Base-by-base conservation (phyloP, 1,284 basidiomycete genomes). In the Melampsora americana region DNA sequence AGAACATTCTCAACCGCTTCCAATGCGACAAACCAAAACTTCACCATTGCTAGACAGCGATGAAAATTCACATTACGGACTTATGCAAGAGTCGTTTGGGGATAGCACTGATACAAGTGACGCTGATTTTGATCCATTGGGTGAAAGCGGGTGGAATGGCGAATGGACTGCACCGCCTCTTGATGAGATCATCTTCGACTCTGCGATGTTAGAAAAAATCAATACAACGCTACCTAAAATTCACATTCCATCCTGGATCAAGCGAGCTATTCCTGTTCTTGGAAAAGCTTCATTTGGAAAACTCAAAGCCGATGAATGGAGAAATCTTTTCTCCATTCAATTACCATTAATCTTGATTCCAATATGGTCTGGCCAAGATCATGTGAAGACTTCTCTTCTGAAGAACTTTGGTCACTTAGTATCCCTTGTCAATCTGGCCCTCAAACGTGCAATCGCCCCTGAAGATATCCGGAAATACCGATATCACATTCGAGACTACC, bases 261-360 rank as follows among this genome's bases (percentile, higher is more conserved):
- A 61, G 32, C 59, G 59, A 39, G 35, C 69, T 4, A 35, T 70
- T 5, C 56, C 67, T 20, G 53, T 59, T 12, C n/a, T 69, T 30
- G 67, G 67, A 0, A 69, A 69, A 39, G 67, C 53, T 1, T 59
- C 50, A 32, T 69, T 69, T 50, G 67, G 67, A 16, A 20, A 53
- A n/a, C 67, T 69, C 5, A 69, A 69, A 59, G 67, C 53, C 3
- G 67, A 69, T 69, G 67, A 69, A 39, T 69, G 67, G 67, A 42
- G 67, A 12, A 69, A 69, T 28, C 50, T 69, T 11, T 69, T 69
- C 35, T 42, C 42, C 42, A 39, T 39, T 39, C n/a, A n/a, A n/a
- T n/a, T n/a, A n/a, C n/a, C n/a, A n/a, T n/a, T n/a, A n/a, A n/a
- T n/a, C n/a, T n/a, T n/a, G n/a, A n/a, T n/a, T n/a, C n/a, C n/a